Evolutionary conservation across 257 asterid genomes (phyloP), one percentile per base, ranked within the genome.

Genomic region (Scutellaria galericulata): DNA sequence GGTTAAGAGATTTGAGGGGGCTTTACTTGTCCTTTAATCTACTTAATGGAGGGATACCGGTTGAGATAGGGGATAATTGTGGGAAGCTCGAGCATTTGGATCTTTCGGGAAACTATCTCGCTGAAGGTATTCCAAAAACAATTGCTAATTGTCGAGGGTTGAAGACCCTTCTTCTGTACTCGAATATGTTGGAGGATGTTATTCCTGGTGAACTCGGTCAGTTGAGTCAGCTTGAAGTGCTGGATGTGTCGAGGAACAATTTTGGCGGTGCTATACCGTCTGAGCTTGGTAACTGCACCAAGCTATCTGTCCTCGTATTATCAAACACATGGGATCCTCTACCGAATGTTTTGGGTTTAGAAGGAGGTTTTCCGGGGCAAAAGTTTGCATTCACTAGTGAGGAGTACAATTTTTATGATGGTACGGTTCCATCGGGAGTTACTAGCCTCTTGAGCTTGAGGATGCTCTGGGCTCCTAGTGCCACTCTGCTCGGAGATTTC

Each of bases 401-500:
- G 41, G 98, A 95, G 78, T 95, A 55, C 83, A 95, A 95, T 70
- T 90, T 88, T 74, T 95, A 80, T 0, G 91, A 87, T 66, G 97
- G 98, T 5, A 78, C 85, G 8, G 66, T 95, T 56, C 96, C 99
- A 2, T 9, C 68, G 1, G 87, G 60, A 66, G 77, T 95, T 51
- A 73, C 89, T 6, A 44, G 75, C 37, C 88, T 95, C 10, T 47
- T 88, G 7, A 88, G 88, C 82, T 82, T 95, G 93, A 88, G 85
- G 85, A 83, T 92, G 89, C 24, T 95, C 66, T 95, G 99, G 99
- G 93, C 89, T 70, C 98, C 98, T 0, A 50, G 95, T 58, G 91
- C 99, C 53, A 84, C 84, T 60, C 86, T 92, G 41, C 80, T 69
- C 20, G 99, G 95, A 53, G 74, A 77, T 27, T 79, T 95, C 41